Base-by-base conservation (phyloP, 257 asterid species). In the Ocimum tenuiflorum region DNA sequence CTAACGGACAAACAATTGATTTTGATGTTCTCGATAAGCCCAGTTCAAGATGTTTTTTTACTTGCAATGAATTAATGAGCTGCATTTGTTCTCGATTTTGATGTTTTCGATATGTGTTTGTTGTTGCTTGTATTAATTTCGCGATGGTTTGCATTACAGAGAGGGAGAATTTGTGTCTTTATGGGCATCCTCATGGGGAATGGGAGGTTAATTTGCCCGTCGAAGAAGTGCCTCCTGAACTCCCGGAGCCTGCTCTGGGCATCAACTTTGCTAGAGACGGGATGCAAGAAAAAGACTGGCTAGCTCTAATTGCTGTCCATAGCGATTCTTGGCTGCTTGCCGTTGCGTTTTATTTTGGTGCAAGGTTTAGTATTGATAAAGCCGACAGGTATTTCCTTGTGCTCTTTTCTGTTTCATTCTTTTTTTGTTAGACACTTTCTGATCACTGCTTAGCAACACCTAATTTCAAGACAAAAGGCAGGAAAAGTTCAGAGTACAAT, bases 191-290 rank as follows among this genome's bases (percentile, higher is more conserved):
- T 31, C 75, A 74, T 56, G 89, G 71, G 77, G 76, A 77, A 56
- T 86, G 94, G 94, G 89, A 86, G 72, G 94, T 86, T 46, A 86
- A 75, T 75, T 77, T 86, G 72, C 94, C 94, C 46, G 89, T 85
- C 69, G 94, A 86, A 77, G 91, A 85, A 55, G 88, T 82, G 33
- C 91, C 91, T 62, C 86, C 91, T 12, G 91, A 85, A 77, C 78
- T 86, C 49, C 94, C 94, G 0, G 94, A 86, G 79, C 94, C 94
- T 33, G 84, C 94, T 62, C 65, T 85, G 33, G 92, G 92, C 52
- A 85, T 85, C 60, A 85, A 85, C 79, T 85, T 82, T 78, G 91
- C 91, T 53, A 78, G 91, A 77, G 86, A 85, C 18, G 94, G 94
- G 58, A 83, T 86, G 94, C 85, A 73, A 76, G 88, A 81, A 57